phyloP scores from a whole-genome alignment of 148 eudicot species.

The Polygonum aviculare region DNA sequence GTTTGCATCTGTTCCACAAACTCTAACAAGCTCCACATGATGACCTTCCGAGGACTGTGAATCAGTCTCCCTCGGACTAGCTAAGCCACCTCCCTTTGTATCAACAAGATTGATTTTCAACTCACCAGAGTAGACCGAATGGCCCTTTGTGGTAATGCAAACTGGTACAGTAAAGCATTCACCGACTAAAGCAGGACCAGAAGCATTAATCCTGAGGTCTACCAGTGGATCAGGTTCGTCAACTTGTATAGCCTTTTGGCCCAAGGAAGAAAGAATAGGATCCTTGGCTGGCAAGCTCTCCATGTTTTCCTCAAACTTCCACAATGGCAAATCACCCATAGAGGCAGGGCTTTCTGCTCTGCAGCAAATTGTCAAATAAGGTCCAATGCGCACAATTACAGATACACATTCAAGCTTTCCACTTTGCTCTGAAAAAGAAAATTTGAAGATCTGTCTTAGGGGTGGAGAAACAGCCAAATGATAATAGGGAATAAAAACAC shows the following conservation, averaged over 20 bases:
- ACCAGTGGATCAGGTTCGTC: conserved; percentile 95
- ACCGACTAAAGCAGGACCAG: conserved; percentile 85
- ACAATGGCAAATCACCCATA: conserved; percentile 77
- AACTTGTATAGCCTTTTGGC: conserved; percentile 81
- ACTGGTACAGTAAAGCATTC: conserved; percentile 81
- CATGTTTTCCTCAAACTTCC: conserved; percentile 84
- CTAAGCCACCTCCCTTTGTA: conserved; percentile 88
- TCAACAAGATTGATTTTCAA: conserved; percentile 91
- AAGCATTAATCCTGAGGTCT: conserved; percentile 55
- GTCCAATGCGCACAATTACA: conserved; percentile 64
- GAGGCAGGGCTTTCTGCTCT: conserved; percentile 95
- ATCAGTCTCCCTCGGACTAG: conserved; percentile 82
- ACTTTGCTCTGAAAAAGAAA: conserved; percentile 61
- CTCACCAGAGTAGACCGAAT: conserved; percentile 72
- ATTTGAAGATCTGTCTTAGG: background rate
- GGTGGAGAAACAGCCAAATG: background rate
- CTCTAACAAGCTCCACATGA: conserved; percentile 80
- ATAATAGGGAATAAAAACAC: background rate
- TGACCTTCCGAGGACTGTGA: conserved; percentile 53
- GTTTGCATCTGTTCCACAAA: conserved; percentile 43
- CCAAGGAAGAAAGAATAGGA: conserved; percentile 75
- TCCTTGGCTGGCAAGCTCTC: conserved; percentile 82
- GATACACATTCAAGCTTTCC: conserved; percentile 95
- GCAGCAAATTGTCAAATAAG: conserved; percentile 73
- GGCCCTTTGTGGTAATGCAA: conserved; percentile 65